A percentile compares a stretch with the other conserved stretches of the same genome.
phyloP scores from a whole-genome alignment of 352 stramenopile species.

The Pythium biforme region DNA sequence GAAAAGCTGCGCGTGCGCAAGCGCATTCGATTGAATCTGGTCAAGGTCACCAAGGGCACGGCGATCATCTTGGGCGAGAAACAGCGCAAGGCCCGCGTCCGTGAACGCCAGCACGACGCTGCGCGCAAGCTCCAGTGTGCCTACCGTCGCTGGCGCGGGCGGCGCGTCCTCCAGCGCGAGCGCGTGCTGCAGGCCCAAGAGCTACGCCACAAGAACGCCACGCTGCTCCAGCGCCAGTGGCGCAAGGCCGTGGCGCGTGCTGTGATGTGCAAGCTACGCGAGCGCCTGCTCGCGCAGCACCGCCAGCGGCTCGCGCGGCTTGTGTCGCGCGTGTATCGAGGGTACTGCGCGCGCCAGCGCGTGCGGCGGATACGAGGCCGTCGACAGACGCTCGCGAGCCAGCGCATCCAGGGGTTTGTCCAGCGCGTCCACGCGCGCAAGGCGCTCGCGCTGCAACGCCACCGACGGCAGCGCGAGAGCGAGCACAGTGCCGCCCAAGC shows the following conservation, averaged over 20 bases:
- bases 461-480: background rate
- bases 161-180: conserved; percentile 33
- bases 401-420: conserved; percentile 41
- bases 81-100: conserved; percentile 35
- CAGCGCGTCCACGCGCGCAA: conserved; percentile 38
- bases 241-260: conserved; percentile 28
- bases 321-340: conserved; percentile 37
- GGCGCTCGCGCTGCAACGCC: conserved; percentile 19
- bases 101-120: conserved; percentile 27
- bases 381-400: conserved; percentile 30
- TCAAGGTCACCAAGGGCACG: conserved; percentile 62
- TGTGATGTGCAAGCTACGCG: conserved; percentile 27
- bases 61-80: conserved; percentile 64
- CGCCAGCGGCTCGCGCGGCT: conserved; percentile 30
- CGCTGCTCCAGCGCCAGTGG: conserved; percentile 42
- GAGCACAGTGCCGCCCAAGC: conserved; percentile 34
- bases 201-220: conserved; percentile 14
- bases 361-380: conserved; percentile 37
- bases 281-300: conserved; percentile 27
- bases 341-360: conserved; percentile 45
- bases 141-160: conserved; percentile 36
- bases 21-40: conserved; percentile 52
- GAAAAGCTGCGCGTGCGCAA: conserved; percentile 63
- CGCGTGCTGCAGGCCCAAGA: conserved; percentile 29
- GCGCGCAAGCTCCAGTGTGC: conserved; percentile 35